These are phyloP conservation scores for Acidomyces sp. DNA, from an alignment of 495 filamentous ascomycete genomes.

Conservation along the genomic window DNA sequence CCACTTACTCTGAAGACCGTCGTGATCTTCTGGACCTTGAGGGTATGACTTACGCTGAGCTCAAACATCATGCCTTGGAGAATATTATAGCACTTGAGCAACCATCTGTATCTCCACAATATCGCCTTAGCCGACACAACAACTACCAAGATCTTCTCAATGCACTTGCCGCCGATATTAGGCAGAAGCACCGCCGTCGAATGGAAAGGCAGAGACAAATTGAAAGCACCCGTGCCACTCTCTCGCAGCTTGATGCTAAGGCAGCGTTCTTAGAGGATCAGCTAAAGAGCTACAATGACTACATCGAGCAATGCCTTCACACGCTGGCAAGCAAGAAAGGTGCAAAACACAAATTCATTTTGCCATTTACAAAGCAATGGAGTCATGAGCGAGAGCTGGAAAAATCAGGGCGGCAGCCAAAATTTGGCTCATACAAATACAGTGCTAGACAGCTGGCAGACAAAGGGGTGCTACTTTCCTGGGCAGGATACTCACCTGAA, in stretches of 20 bases:
- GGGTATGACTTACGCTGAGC: slow-evolving; percentile 75
- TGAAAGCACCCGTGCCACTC: slow-evolving; percentile 73
- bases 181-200: slow-evolving; percentile 84
- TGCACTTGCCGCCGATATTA: slow-evolving; percentile 90
- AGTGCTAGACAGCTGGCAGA: slow-evolving; percentile 76
- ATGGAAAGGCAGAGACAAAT: slow-evolving; percentile 83
- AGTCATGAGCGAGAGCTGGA: slow-evolving; percentile 94
- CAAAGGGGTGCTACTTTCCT: slow-evolving; percentile 81
- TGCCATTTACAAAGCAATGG: slow-evolving; percentile 98
- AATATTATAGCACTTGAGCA: slow-evolving; percentile 84
- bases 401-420: slow-evolving; percentile 78
- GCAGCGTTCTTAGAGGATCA: slow-evolving; percentile 85
- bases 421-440: slow-evolving; percentile 96
- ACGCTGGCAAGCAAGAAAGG: slow-evolving; percentile 97
- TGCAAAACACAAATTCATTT: slow-evolving; percentile 77
- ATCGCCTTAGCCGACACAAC: slow-evolving; percentile 80
- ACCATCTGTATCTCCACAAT: slow-evolving; percentile 29
- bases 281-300: slow-evolving; percentile 94
- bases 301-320: slow-evolving; percentile 96
- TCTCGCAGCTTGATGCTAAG: slow-evolving; percentile 77
- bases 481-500: slow-evolving; percentile 70
- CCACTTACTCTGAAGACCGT: slow-evolving; percentile 28
- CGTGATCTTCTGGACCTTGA: slow-evolving; percentile 77
- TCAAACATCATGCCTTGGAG: slow-evolving; percentile 86
- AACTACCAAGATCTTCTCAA: slow-evolving; percentile 95